Conservation (phyloP, 2,329 filamentous ascomycete species). For the Laburnicola sp. region DNA sequence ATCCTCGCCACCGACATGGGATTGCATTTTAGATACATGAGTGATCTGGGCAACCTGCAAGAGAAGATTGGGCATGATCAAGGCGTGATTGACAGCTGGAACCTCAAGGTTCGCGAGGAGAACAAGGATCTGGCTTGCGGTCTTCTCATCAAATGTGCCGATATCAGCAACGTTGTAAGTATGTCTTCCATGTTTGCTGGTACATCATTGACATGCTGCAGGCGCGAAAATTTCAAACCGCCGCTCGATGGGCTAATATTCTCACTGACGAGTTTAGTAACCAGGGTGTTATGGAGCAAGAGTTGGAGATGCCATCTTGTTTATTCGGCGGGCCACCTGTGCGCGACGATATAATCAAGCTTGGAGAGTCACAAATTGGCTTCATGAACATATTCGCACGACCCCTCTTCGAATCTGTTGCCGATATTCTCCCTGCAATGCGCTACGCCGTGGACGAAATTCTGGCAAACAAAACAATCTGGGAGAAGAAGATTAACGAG, state of each 20-base stretch:
- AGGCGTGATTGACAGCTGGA: constrained; percentile 70
- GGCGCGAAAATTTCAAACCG: constrained; percentile 81
- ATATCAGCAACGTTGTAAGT: constrained; percentile 96
- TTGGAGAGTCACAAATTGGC: constrained; percentile 85
- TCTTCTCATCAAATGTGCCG: constrained; percentile 93
- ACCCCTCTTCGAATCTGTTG: constrained; percentile 85
- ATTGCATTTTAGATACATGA: constrained; percentile 95
- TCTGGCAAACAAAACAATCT: constrained; percentile 72
- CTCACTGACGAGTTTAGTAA: constrained; percentile 95
- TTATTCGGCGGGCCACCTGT: constrained; percentile 78
- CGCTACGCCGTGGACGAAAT: constrained; percentile 83
- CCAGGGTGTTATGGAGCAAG: constrained; percentile 87
- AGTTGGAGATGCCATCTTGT: constrained; percentile 84
- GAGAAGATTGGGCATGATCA: constrained; percentile 71
- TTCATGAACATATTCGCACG: constrained; percentile 97
- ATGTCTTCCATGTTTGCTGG: constrained; percentile 6
- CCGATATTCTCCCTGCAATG: constrained; percentile 83
- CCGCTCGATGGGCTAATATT: constrained; percentile 86
- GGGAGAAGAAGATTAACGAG: constrained; percentile 68
- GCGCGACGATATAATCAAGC: constrained; percentile 77
- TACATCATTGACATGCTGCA: constrained; percentile 42
- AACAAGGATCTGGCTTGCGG: constrained; percentile 83
- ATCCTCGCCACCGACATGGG: constrained; percentile 98
- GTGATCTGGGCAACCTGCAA: constrained; percentile 77
- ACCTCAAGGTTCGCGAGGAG: constrained; percentile 72